Evolutionary conservation across 2,329 filamentous ascomycete species (phyloP).

Genomic region (Juglanconis oblonga): DNA sequence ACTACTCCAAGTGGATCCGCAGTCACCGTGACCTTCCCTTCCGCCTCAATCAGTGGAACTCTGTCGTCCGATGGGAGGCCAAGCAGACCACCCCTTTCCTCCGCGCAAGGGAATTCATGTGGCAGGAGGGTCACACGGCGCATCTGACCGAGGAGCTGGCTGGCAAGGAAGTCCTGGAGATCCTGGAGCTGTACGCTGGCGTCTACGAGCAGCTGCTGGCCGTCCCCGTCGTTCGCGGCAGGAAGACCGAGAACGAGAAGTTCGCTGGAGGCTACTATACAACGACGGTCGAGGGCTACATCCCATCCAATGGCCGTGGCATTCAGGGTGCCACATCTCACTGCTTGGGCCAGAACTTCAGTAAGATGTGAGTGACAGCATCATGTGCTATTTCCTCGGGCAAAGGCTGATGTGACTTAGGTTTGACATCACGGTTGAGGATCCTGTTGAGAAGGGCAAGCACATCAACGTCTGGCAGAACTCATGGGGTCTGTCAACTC

Average conservation of each 20-base stretch:
- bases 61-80: conserved; percentile 88
- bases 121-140: conserved; percentile 94
- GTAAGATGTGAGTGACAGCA: conserved; percentile 3
- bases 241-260: conserved; percentile 97
- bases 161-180: conserved; percentile 82
- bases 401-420: conserved; percentile 45
- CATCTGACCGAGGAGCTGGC: conserved; percentile 82
- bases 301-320: conserved; percentile 89
- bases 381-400: neutral
- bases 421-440: conserved; percentile 97
- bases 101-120: conserved; percentile 89
- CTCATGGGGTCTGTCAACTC: conserved; percentile 96
- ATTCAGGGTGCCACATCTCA: conserved; percentile 97
- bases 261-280: conserved; percentile 97
- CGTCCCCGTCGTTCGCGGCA: conserved; percentile 88
- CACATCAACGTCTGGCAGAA: conserved; percentile 95
- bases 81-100: conserved; percentile 90
- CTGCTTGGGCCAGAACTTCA: conserved; percentile 38
- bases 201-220: conserved; percentile 93
- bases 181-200: conserved; percentile 86
- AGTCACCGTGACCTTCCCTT: conserved; percentile 93
- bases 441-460: conserved; percentile 76
- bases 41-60: conserved; percentile 98
- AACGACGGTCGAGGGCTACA: conserved; percentile 95
- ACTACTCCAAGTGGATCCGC: conserved; percentile 96